Evolutionary conservation across 495 filamentous ascomycete species (phyloP), one percentile per base, ranked within the genome.

Genomic region (Polyplosphaeria fusca): DNA sequence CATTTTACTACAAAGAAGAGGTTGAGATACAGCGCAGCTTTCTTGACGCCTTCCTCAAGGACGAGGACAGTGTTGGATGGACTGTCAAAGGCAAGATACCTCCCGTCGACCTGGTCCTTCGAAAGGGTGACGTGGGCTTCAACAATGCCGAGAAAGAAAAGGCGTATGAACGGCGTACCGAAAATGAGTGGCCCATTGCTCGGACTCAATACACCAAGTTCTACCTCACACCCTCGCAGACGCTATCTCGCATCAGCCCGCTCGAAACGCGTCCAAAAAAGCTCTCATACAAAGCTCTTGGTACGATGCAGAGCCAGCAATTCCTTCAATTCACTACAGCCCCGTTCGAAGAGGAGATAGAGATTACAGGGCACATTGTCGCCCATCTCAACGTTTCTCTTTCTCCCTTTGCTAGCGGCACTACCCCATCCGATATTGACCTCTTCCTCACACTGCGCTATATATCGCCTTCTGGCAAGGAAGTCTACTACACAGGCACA

Each of bases 1-100:
- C 85, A 0, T 87, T 88, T 69, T 88, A 86, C 69, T 86, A 85
- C 56, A 58, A 74, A 2, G 80, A 85, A 35, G 79, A 85, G 50
- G 83, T 84, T 2, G 78, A 84, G 53, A 24, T 88, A 0, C 84
- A 88, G 63, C 74, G 73, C 27, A 81, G 77, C 53, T 87, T 88
- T 59, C 71, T 87, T 1, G 78, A 84, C 55, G 85, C 84, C 0
- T 88, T 87, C 63, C 75, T 88, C 23, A 85, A 83, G 60, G 81
- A 75, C 5, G 72, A 85, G 0, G 85, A 87, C 59, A 71, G 67
- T 0, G 70, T 62, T 0, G 84, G 84, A 1, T 88, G 85, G 85
- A 71, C 70, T 12, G 52, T 65, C 3, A 64, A 70, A 0, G 80
- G 82, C 13, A 79, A 79, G 52, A 71, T 80, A 1, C 70, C 84